Evolutionary conservation across 1,139 yeast species (phyloP), one percentile per base, ranked within the genome.

Genomic region (Cylindricascospora bacillispora): DNA sequence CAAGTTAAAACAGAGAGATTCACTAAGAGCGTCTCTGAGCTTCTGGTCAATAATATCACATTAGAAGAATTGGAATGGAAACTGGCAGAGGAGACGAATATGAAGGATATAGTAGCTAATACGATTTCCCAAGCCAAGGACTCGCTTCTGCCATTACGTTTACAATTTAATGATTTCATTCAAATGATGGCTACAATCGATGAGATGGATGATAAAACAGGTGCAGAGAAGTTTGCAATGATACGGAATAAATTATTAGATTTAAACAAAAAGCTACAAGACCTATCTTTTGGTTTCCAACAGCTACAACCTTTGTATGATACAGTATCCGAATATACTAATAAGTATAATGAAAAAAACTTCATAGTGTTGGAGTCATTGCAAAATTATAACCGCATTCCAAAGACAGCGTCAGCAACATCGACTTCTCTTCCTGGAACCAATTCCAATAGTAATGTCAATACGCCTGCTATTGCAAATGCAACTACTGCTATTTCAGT

Each of bases 141-240:
- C 1, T 31, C 40, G 9, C 40, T 51, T 14, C 35, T 47, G 22
- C 56, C 56, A 14, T 34, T 51, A 26, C 27, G 55, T 19, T 30
- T 46, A 7, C 40, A 39, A 25, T 45, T 51, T 25, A 48, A 47
- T 28, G 52, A 46, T 9, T 45, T 50, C 22, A 33, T 49, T 15
- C 43, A 39, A 26, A 37, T 39, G 10, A 32, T 51, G 38, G 40
- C 53, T 5, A 36, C 30, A 13, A 29, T 48, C 5, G 50, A 45
- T 12, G 30, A 34, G 6, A 10, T 7, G 10, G 10, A 18, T 7
- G 34, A 33, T 10, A 37, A 37, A 26, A 31, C 32, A 13, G 30
- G 31, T 7, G 27, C 27, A 14, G 54, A 51, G 27, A 43, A 39
- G 28, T 49, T 43, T 28, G 15, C 17, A 11, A 13, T 32, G 28